These are phyloP conservation scores for Vitis labrusca DNA, from an alignment of 164 flowering plant genomes.

Conservation along the genomic window DNA sequence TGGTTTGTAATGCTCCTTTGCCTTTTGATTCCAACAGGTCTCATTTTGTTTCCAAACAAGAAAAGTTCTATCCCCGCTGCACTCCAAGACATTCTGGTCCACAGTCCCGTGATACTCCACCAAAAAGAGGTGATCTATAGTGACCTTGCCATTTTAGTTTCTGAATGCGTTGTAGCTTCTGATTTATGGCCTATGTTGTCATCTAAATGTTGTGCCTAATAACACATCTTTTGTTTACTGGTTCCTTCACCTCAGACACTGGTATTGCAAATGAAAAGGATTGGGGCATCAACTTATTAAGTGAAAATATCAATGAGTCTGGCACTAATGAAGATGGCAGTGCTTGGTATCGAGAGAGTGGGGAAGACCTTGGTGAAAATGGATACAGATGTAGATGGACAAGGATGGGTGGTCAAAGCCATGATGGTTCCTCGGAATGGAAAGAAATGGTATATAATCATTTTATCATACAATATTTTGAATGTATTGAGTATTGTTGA, in stretches of 20 bases:
- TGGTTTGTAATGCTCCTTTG: constrained; percentile 1
- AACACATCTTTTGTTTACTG: not conserved
- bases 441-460: constrained; percentile 74
- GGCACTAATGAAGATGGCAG: constrained; percentile 96
- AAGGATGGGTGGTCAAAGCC: constrained; percentile 83
- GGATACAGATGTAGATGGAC: constrained; percentile 95
- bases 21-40: constrained; percentile 37
- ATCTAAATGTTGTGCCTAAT: not conserved
- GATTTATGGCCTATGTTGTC: constrained; percentile 7
- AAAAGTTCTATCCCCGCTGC: constrained; percentile 71
- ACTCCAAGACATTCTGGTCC: constrained; percentile 72
- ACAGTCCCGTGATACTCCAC: constrained; percentile 92
- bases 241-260: constrained; percentile 54
- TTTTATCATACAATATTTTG: not conserved
- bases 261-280: constrained; percentile 97
- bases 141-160: not conserved
- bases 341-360: constrained; percentile 87
- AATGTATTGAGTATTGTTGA: not conserved
- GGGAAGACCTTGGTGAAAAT: constrained; percentile 80
- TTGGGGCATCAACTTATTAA: constrained; percentile 82
- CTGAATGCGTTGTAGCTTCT: not conserved
- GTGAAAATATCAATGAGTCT: constrained; percentile 70
- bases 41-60: constrained; percentile 51
- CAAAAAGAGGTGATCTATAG: constrained; percentile 74
- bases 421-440: constrained; percentile 84